Base-by-base conservation (phyloP, 345 rosid species). In the Arabis alpina region DNA sequence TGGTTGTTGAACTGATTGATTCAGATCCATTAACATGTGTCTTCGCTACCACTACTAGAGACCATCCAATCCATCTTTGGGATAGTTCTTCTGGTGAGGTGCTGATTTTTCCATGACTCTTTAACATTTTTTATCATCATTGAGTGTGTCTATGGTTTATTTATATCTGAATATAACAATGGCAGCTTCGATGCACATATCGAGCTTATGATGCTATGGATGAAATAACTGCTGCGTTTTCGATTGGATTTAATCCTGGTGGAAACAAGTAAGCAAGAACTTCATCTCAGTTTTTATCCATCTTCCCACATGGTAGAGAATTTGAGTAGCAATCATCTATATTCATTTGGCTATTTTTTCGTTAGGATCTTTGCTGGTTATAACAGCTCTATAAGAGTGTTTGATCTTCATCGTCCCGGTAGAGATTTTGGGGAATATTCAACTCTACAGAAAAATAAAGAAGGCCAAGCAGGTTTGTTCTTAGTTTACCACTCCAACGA, bases 41-140 rank as follows among this genome's bases (percentile, higher is more conserved):
- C 25, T 91, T 94, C 50, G 99, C 98, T 54, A 88, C 83, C 53
- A 79, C 89, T 2, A 85, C 89, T 34, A 93, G 93, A 52, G 99
- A 94, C 85, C 99, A 91, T 80, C 99, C 99, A 1, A 94, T 94
- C 69, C 99, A 94, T 88, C 88, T 94, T 53, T 91, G 95, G 98
- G 99, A 94, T 80, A 93, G 96, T 63, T 69, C 87, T 70, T 83
- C 96, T 73, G 98, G 96, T 81, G 77, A 80, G 98, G 99, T 94
- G 80, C 59, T 80, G 65, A 55, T 73, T 59, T 28, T 24, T 55
- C 57, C 41, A 36, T 43, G 30, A 44, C 32, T 4, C 25, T 19
- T 41, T n/a, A 11, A 16, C 25, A 51, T 41, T 12, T 58, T 24
- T 36, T 59, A 23, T 19, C 13, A 55, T 64, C 49, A 8, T 49